Evolutionary conservation across 164 flowering plant species (phyloP), one percentile per base, ranked within the genome.

Genomic region (Vitis riparia): DNA sequence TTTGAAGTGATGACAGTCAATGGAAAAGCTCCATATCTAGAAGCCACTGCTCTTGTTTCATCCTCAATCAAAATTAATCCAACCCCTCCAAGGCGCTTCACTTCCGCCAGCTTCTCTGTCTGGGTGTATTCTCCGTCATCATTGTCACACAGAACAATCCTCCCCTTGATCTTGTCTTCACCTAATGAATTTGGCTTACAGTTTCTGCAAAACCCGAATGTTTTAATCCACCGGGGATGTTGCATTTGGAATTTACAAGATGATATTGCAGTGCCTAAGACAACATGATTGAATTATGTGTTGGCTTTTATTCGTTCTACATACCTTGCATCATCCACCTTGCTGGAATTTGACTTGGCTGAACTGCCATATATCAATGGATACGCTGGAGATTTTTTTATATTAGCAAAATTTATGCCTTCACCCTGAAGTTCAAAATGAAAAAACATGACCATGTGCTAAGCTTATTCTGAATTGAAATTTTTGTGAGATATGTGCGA

Each of bases 141-240:
- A 55, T 81, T 73, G 5, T 83, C 71, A 62, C 97, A 93, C 0
- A 91, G 32, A 3, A 93, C 86, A 51, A 93, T 91, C 58, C 80
- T 90, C 27, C 97, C 98, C 17, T 83, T 83, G 3, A 91, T 64
- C 63, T 78, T 80, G 17, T 51, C 51, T 5, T 30, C 73, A 14
- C 84, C 84, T 51, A 93, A n/a, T 14, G 88, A 52, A 58, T 64
- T 76, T 10, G 75, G 76, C 19, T 70, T 15, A 77, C 98, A 91
- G 19, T 84, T 76, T 27, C 98, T 93, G 84, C 37, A 68, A 0
- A 66, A 58, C 47, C 12, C 0, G 19, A 7, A 6, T 10, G 19
- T 48, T 4, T 19, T 12, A 4, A 55, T 5, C 4, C n/a, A 66
- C 9, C 30, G 57, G 59, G 29, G 1, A 10, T 44, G 48, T 4